Conservation (phyloP, 805 yeast species). For the Saccharomycopsis babjevae region DNA sequence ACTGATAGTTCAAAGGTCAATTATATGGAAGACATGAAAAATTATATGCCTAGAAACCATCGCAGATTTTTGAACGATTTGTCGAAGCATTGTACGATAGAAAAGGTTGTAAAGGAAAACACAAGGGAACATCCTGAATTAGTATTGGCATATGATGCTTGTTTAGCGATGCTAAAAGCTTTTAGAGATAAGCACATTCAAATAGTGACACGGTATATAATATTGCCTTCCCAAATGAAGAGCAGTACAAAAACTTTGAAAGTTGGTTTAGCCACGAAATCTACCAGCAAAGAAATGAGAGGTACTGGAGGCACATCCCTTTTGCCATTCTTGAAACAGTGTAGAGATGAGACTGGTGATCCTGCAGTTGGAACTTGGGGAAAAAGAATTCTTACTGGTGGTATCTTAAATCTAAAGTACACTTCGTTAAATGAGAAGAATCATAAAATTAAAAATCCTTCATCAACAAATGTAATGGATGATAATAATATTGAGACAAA, state of each 20-base stretch:
- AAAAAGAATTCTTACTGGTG: conserved; percentile 52
- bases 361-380: conserved; percentile 94
- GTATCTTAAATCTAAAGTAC: conserved; percentile 27
- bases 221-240: conserved; percentile 57
- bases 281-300: conserved; percentile 31
- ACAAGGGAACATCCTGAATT: conserved; percentile 39
- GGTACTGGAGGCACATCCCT: conserved; percentile 95
- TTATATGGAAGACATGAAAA: conserved; percentile 75
- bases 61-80: conserved; percentile 60
- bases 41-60: conserved; percentile 85
- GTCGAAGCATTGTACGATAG: conserved; percentile 38
- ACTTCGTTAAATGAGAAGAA: conserved; percentile 1
- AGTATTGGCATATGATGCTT: conserved; percentile 71
- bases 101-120: conserved; percentile 50
- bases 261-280: conserved; percentile 47
- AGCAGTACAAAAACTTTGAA: conserved; percentile 52
- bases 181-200: conserved; percentile 92
- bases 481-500: background rate
- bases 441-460: background rate
- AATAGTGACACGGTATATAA: conserved; percentile 78
- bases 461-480: background rate
- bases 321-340: conserved; percentile 86
- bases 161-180: conserved; percentile 76
- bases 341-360: conserved; percentile 92
- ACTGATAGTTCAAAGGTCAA: conserved; percentile 28